These are phyloP conservation scores for Phytophthora cryptogea DNA, from an alignment of 352 stramenopile genomes.

Conservation along the genomic window DNA sequence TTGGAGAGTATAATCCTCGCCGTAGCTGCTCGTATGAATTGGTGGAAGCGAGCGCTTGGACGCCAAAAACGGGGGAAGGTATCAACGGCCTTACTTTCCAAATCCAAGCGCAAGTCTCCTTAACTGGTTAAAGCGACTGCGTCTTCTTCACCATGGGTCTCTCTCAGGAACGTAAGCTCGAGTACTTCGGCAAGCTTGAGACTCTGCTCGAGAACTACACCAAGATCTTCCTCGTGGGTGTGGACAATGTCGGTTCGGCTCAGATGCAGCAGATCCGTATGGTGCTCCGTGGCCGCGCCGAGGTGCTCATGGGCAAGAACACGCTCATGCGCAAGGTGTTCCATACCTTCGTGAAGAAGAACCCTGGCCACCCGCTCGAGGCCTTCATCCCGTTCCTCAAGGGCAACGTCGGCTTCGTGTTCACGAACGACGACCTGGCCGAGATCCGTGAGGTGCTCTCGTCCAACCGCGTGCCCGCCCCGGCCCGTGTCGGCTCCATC, in stretches of 20 bases:
- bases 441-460: conserved; percentile 90
- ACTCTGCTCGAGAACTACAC: conserved; percentile 95
- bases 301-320: conserved; percentile 99
- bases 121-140: conserved; percentile 89
- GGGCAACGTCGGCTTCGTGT: conserved; percentile 99
- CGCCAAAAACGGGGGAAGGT: too few species aligned
- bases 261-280: conserved; percentile 99
- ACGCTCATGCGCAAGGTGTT: conserved; percentile 99
- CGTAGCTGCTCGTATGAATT: conserved; percentile 21
- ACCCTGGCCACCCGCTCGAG: conserved; percentile 95
- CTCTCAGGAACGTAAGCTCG: conserved; percentile 96
- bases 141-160: conserved; percentile 90
- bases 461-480: conserved; percentile 94
- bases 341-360: conserved; percentile 96
- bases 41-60: conserved; percentile 42
- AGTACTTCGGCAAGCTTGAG: conserved; percentile 98
- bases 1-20: conserved; percentile 2
- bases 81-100: conserved; percentile 36
- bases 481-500: conserved; percentile 95
- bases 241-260: conserved; percentile 99
- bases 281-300: conserved; percentile 93
- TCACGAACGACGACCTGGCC: conserved; percentile 98
- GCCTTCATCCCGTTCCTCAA: conserved; percentile 87
- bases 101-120: conserved; percentile 87
- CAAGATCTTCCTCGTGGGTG: conserved; percentile 98